These are phyloP conservation scores for Pyrus hybrid DNA, from an alignment of 331 rosid genomes.

Conservation along the genomic window DNA sequence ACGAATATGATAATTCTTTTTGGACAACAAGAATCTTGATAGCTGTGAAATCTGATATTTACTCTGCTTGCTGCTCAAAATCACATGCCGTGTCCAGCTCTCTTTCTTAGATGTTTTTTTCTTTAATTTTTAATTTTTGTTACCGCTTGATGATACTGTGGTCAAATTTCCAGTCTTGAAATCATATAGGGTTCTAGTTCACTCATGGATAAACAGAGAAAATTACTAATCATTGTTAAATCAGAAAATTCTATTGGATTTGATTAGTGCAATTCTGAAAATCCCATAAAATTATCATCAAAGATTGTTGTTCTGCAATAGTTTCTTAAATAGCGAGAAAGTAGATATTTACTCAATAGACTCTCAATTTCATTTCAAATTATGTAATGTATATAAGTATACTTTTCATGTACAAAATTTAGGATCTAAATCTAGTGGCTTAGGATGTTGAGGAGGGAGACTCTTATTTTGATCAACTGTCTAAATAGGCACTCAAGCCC, in stretches of 20 bases:
- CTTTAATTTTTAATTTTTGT: no score
- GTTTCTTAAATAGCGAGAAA: not conserved
- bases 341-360: constrained; percentile 11
- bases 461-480: constrained; percentile 22
- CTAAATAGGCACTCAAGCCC: constrained; percentile 18
- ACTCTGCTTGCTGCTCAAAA: no score
- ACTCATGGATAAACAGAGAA: not conserved
- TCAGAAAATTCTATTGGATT: not conserved
- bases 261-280: not conserved
- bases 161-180: not conserved
- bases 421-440: constrained; percentile 16
- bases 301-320: not conserved
- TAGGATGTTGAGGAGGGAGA: constrained; percentile 28
- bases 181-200: not conserved
- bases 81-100: not conserved
- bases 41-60: not conserved
- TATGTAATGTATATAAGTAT: not conserved
- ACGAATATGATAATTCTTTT: not conserved
- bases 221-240: not conserved
- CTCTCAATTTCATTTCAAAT: not conserved
- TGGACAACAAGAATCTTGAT: not conserved
- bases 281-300: not conserved
- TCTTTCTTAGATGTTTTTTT: not conserved
- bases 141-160: not conserved
- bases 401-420: not conserved